A percentile compares a stretch with the other conserved stretches of the same genome.
These are phyloP conservation scores for Endoconidiophora laricicola DNA, from an alignment of 2,329 filamentous ascomycete species.

Conservation along the genomic window DNA sequence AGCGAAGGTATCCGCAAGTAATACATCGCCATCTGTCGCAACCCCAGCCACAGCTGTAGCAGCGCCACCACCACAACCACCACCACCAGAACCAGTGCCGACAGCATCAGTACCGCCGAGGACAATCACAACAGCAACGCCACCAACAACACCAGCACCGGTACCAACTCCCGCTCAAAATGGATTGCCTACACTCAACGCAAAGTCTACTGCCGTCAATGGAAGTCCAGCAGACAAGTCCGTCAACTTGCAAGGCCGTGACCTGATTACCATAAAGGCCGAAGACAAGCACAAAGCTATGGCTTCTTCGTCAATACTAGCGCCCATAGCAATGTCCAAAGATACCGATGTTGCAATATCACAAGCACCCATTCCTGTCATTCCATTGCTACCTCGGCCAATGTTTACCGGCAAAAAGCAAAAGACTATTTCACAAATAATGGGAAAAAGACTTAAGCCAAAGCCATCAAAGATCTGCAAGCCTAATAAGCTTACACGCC, in stretches of 20 bases:
- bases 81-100: not conserved
- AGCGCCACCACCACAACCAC: not conserved
- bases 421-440: slow-evolving; percentile 10
- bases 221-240: too few species aligned
- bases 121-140: not conserved
- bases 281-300: not conserved
- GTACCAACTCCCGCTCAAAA: not conserved
- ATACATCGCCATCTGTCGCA: not conserved
- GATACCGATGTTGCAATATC: not conserved
- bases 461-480: slow-evolving; percentile 6
- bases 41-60: not conserved
- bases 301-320: not conserved
- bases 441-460: slow-evolving; percentile 1
- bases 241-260: too few species aligned
- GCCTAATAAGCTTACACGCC: slow-evolving; percentile 24
- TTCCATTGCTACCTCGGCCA: not conserved
- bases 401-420: slow-evolving; percentile 2
- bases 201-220: too few species aligned
- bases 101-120: not conserved
- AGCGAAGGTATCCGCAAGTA: not conserved
- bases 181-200: too few species aligned
- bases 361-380: not conserved
- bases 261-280: too few species aligned
- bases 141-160: not conserved
- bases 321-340: not conserved